These are phyloP conservation scores for Rhodocollybia butyracea DNA, from an alignment of 768 basidiomycete genomes.

Conservation along the genomic window DNA sequence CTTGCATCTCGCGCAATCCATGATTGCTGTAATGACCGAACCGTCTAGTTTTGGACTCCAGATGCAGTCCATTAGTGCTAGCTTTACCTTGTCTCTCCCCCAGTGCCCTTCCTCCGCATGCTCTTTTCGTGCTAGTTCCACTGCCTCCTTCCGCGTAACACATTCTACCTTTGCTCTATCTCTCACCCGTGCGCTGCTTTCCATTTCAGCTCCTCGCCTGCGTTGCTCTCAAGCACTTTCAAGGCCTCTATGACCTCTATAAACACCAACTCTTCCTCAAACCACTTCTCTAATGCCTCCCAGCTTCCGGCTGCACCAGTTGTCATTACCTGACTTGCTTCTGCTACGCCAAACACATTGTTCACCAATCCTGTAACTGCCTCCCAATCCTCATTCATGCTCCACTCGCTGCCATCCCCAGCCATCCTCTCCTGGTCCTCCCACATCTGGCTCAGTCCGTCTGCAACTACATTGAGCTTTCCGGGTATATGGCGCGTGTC, in stretches of 20 bases:
- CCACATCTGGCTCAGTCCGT: conserved; percentile 24
- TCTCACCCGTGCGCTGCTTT: conserved; percentile 6
- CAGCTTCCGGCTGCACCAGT: neutral
- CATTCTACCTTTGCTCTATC: neutral
- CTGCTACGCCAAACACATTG: neutral
- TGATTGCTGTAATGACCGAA: conserved; percentile 18
- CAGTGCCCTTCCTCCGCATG: conserved; percentile 13
- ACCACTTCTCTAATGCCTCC: neutral
- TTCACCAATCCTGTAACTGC: conserved; percentile 11
- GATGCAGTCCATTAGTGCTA: conserved; percentile 11
- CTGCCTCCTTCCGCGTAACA: conserved; percentile 15
- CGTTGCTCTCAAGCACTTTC: neutral
- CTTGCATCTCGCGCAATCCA: conserved; percentile 15
- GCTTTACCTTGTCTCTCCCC: conserved; percentile 11
- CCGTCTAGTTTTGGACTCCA: conserved; percentile 19
- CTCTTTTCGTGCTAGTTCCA: neutral
- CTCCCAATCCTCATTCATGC: conserved; percentile 27
- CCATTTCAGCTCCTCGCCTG: neutral
- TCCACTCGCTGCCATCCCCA: conserved; percentile 28
- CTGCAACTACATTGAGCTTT: conserved; percentile 21
- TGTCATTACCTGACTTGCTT: neutral
- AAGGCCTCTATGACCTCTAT: conserved; percentile 6
- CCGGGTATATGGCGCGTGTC: conserved; percentile 20
- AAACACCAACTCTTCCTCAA: neutral
- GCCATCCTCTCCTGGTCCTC: conserved; percentile 12